Percentiles rank a stretch among this genome's conserved stretches.
phyloP scores from a whole-genome alignment of 306 rosid species.

The Malus fusca region DNA sequence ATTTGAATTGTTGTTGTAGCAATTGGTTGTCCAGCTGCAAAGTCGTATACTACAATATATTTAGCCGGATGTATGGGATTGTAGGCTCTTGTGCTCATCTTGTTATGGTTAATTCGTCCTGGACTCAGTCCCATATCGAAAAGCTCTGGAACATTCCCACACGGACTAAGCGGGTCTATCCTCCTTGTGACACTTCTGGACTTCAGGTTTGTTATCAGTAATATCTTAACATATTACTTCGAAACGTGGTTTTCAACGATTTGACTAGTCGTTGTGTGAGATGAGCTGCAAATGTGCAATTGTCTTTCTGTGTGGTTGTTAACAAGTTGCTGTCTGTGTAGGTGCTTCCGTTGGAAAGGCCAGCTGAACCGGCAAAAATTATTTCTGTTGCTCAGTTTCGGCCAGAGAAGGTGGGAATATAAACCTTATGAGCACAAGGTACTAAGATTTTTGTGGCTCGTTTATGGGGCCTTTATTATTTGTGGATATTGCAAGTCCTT shows the following conservation, averaged over 20 bases:
- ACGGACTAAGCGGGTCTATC: slow-evolving; percentile 75
- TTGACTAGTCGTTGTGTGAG: background rate
- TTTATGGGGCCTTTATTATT: slow-evolving; percentile 26
- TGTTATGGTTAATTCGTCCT: slow-evolving; percentile 92
- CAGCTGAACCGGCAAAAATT: slow-evolving; percentile 38
- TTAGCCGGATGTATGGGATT: slow-evolving; percentile 74
- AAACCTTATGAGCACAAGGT: slow-evolving; percentile 45
- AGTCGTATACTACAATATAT: slow-evolving; percentile 61
- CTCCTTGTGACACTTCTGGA: slow-evolving; percentile 91
- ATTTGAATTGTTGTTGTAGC: slow-evolving; percentile 37
- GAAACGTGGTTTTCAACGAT: too few species aligned
- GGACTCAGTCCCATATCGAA: slow-evolving; percentile 83
- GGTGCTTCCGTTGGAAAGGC: slow-evolving; percentile 83
- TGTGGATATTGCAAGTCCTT: slow-evolving; percentile 11
- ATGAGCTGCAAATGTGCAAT: slow-evolving; percentile 6
- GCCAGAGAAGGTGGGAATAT: slow-evolving; percentile 88
- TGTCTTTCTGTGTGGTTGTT: background rate
- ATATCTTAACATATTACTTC: background rate
- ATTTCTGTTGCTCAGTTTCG: slow-evolving; percentile 97
- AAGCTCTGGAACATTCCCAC: slow-evolving; percentile 70
- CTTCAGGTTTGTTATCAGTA: slow-evolving; percentile 54
- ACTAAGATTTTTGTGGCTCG: slow-evolving; percentile 31
- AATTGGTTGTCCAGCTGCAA: slow-evolving; percentile 76
- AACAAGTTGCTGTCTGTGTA: slow-evolving; percentile 33
- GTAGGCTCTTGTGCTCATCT: slow-evolving; percentile 89